Base-by-base conservation (phyloP, 2,329 filamentous ascomycete species). In the Aspergillus fijiensis region DNA sequence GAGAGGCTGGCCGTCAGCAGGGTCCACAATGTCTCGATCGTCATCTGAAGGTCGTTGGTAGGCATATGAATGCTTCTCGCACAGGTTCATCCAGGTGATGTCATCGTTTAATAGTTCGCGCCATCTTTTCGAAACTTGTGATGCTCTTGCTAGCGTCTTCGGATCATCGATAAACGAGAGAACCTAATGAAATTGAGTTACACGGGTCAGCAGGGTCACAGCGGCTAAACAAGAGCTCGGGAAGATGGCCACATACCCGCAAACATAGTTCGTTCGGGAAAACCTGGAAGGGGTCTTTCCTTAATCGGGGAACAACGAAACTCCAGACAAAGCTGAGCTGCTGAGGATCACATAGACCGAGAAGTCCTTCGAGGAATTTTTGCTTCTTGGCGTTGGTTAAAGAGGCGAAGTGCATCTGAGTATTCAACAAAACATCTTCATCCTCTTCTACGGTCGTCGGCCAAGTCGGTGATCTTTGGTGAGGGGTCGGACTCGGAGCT, bases 161-260 rank as follows among this genome's bases (percentile, higher is more conserved):
- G 95, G 93, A 72, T 99, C 95, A 71, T 99, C 95, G 71, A 99
- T 94, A 74, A 96, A 99, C 49, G 94, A 96, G 54, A 99, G 83
- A 65, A 99, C 91, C 90, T 96, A 62, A 23, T 42, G 10, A 52
- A 57, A 51, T 49, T 25, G 49, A 27, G 52, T 51, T 52, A 54
- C 25, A 47, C 27, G n/a, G 10, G 57, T 70, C 60, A 69, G 62
- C 58, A 25, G 16, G 31, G 21, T 50, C 27, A 7, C 11, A 29
- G 25, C 45, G 27, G 39, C 25, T 12, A 52, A 4, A n/a, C 52
- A 4, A 27, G 31, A 23, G 21, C 19, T n/a, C 51, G 25, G 27
- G 39, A 23, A 27, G 5, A 49, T 33, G 11, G 49, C 19, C 27
- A 56, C 57, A 88, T 73, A 96, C 92, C 70, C 92, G 84, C 62